Conservation (phyloP, 257 asterid genomes). For the Penstemon eatonii region DNA sequence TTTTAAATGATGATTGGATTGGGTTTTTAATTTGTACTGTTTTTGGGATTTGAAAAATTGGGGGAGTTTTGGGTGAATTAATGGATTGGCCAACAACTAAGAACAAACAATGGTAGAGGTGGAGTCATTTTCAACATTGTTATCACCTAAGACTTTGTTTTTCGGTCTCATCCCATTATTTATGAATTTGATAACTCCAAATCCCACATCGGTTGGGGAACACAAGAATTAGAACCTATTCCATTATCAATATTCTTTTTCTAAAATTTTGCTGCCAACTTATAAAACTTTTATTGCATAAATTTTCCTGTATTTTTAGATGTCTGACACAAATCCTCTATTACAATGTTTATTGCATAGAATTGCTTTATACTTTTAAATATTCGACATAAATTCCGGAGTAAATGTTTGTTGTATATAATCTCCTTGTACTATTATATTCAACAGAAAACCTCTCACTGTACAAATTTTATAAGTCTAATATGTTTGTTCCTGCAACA, state of each 20-base stretch:
- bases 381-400: too few relatives aligned
- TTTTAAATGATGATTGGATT: conserved; percentile 12
- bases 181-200: conserved; percentile 37
- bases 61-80: conserved; percentile 24
- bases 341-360: too few relatives aligned
- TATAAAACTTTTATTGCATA: not conserved
- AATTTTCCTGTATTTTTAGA: too few relatives aligned
- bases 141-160: conserved; percentile 35
- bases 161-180: conserved; percentile 28
- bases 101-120: conserved; percentile 22
- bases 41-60: not conserved
- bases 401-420: too few relatives aligned
- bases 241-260: not conserved
- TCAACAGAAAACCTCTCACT: too few relatives aligned
- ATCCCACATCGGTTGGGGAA: conserved; percentile 16
- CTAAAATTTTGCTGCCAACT: not conserved
- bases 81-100: conserved; percentile 41
- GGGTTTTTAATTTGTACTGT: not conserved
- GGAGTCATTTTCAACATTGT: conserved; percentile 41
- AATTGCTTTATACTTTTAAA: too few relatives aligned
- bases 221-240: conserved; percentile 6
- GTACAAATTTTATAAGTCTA: too few relatives aligned
- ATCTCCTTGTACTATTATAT: too few relatives aligned
- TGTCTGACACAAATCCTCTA: too few relatives aligned
- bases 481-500: too few relatives aligned